These are phyloP conservation scores for Naganishia liquefaciens DNA, from an alignment of 1,284 basidiomycete species.

Conservation along the genomic window DNA sequence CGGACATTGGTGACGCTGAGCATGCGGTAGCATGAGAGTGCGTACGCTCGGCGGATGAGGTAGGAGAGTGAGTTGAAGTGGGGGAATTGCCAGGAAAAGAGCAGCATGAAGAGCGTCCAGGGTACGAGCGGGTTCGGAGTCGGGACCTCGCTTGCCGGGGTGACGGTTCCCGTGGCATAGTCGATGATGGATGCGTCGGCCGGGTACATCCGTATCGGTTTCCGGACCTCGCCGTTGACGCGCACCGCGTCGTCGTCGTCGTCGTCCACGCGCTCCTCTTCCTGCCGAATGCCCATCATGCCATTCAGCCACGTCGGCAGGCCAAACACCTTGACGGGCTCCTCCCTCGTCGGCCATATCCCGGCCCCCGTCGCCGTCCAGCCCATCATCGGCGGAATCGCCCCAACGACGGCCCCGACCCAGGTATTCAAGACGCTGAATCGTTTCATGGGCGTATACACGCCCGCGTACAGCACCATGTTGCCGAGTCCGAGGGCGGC, in stretches of 20 bases:
- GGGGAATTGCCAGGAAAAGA: conserved; percentile 98
- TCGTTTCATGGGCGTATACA: conserved; percentile 95
- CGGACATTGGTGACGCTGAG: conserved; percentile 76
- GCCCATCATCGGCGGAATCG: conserved; percentile 92
- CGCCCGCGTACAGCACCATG: conserved; percentile 83
- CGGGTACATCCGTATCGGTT: conserved; percentile 36
- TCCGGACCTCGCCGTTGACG: conserved; percentile 39
- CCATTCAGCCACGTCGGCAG: conserved; percentile 55
- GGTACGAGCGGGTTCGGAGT: conserved; percentile 70
- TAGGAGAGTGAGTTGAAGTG: conserved; percentile 96
- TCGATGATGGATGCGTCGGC: conserved; percentile 35
- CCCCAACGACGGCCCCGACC: conserved; percentile 92
- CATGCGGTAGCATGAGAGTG: conserved; percentile 93
- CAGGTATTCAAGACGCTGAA: conserved; percentile 87
- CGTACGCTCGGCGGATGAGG: conserved; percentile 83
- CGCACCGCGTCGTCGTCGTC: conserved; percentile 8
- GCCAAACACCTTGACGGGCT: conserved; percentile 61
- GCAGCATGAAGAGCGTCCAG: conserved; percentile 71
- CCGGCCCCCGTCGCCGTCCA: conserved; percentile 92
- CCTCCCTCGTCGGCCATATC: conserved; percentile 65
- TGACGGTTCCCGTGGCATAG: conserved; percentile 11
- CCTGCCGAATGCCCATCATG: conserved; percentile 10
- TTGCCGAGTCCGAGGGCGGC: conserved; percentile 82
- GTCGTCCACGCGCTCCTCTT: neutral
- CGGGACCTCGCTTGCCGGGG: conserved; percentile 22